Percentiles rank a stretch among this genome's conserved stretches.
phyloP scores from a whole-genome alignment of 2,329 filamentous ascomycete genomes.

The Colletotrichum gigasporum region DNA sequence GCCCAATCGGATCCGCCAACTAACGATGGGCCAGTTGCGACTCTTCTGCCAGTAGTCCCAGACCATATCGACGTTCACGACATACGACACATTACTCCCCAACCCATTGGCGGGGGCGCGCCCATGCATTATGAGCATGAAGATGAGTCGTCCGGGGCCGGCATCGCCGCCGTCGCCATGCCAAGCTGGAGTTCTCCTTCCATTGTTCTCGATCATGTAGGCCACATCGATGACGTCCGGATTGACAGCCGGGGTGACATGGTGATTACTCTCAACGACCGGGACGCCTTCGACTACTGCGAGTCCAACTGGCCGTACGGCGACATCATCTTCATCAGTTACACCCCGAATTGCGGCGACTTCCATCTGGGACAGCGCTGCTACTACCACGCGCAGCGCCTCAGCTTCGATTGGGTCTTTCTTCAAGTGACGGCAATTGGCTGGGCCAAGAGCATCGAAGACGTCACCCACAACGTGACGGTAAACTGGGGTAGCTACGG shows the following conservation, averaged over 20 bases:
- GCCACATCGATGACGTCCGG: not conserved
- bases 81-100: not conserved
- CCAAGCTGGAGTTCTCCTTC: not conserved
- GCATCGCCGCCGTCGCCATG: not conserved
- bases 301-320: not conserved
- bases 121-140: not conserved
- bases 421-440: not conserved
- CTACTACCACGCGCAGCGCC: not conserved
- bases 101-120: not conserved
- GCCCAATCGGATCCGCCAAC: no score
- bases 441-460: not conserved
- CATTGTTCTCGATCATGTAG: not conserved
- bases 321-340: not conserved
- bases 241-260: not conserved
- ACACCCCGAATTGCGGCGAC: not conserved
- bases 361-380: not conserved
- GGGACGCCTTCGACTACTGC: not conserved
- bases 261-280: not conserved
- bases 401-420: not conserved
- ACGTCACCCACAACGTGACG: not conserved
- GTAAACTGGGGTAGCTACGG: not conserved
- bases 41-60: not conserved
- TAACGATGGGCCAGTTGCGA: not conserved
- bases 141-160: not conserved
- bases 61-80: not conserved